Conservation (phyloP, 495 filamentous ascomycete species). For the Melanomma pulvis-pyrius region DNA sequence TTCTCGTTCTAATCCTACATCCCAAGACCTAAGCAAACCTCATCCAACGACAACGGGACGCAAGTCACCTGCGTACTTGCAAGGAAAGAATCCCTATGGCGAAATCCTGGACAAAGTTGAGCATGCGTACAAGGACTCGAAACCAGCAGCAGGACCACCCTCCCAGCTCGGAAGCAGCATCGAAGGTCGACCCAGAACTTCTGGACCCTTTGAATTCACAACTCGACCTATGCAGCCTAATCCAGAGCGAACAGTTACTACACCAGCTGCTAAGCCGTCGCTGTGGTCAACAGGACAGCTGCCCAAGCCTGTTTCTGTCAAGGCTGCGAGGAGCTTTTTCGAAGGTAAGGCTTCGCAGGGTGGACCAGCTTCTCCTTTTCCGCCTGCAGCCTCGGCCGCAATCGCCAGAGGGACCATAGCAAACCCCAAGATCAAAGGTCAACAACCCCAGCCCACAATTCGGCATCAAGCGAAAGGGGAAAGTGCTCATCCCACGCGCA, state of each 20-base stretch:
- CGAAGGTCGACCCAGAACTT: conserved; percentile 30
- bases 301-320: conserved; percentile 18
- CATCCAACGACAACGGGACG: conserved; percentile 1
- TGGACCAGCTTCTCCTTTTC: conserved; percentile 9
- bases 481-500: background rate
- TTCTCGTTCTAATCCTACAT: background rate
- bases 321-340: conserved; percentile 25
- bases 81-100: conserved; percentile 36
- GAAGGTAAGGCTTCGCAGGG: conserved; percentile 27
- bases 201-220: conserved; percentile 19
- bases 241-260: background rate
- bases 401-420: background rate
- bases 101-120: conserved; percentile 22
- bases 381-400: conserved; percentile 6
- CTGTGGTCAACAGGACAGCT: background rate
- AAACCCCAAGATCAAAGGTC: background rate
- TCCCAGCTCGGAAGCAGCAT: conserved; percentile 30
- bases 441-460: background rate
- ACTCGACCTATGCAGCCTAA: conserved; percentile 19
- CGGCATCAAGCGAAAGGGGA: background rate
- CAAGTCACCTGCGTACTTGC: conserved; percentile 32
- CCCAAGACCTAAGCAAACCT: conserved; percentile 6
- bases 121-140: conserved; percentile 1
- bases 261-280: background rate
- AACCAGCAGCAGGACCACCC: conserved; percentile 11